These are phyloP conservation scores for Paspalum vaginatum DNA, from an alignment of 176 grass and related monocot species.

Conservation along the genomic window DNA sequence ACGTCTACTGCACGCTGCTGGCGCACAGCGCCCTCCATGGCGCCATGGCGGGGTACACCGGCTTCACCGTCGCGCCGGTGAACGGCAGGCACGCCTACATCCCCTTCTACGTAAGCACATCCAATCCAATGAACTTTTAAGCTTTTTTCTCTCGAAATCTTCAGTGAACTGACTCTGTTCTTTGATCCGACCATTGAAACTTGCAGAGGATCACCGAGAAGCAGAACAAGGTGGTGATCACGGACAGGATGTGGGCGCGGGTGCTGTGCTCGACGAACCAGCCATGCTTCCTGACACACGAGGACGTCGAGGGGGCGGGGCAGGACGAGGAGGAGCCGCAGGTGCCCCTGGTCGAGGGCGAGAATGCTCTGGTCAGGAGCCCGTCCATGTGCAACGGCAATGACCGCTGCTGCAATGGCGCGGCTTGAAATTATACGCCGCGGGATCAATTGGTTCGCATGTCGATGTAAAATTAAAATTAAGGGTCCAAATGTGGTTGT, in stretches of 20 bases:
- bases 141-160: no score
- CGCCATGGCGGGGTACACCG: constrained; percentile 90
- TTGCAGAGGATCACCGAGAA: constrained; percentile 82
- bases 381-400: constrained; percentile 35
- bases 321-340: constrained; percentile 40
- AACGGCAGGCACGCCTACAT: constrained; percentile 86
- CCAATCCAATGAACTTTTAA: background rate
- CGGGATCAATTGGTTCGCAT: background rate
- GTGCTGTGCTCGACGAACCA: constrained; percentile 89
- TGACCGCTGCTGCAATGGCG: constrained; percentile 36
- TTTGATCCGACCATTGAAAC: background rate
- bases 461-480: background rate
- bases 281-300: constrained; percentile 75
- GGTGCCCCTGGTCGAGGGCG: constrained; percentile 47
- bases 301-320: constrained; percentile 56
- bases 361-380: constrained; percentile 40
- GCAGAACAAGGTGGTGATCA: constrained; percentile 90
- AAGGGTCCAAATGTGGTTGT: background rate
- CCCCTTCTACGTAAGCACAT: constrained; percentile 71
- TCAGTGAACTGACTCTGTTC: background rate
- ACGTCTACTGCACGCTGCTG: constrained; percentile 82
- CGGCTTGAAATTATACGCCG: background rate
- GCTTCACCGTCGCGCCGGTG: constrained; percentile 77
- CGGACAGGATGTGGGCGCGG: constrained; percentile 88
- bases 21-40: constrained; percentile 91